Percentiles rank a stretch among this genome's conserved stretches.
phyloP scores from a whole-genome alignment of 805 yeast species.

The Pichia occidentalis region DNA sequence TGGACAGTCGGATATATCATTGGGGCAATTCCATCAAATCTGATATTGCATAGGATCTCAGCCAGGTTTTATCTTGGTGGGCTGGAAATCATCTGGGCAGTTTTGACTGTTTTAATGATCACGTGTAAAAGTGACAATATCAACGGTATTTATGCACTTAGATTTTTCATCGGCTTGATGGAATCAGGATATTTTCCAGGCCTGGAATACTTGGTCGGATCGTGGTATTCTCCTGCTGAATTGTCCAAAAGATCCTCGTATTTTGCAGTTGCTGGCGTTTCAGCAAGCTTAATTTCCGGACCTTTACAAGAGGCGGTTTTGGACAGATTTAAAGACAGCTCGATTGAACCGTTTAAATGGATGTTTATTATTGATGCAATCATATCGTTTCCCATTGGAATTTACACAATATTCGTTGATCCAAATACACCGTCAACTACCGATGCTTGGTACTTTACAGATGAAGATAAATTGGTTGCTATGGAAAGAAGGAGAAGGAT shows the following conservation, averaged over 20 bases:
- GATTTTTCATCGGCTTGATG: slow-evolving; percentile 59
- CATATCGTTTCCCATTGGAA: slow-evolving; percentile 50
- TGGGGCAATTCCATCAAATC: slow-evolving; percentile 44
- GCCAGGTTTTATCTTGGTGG: slow-evolving; percentile 41
- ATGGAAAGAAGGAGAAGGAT: slow-evolving; percentile 37
- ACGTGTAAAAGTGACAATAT: slow-evolving; percentile 14
- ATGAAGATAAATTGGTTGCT: slow-evolving; percentile 36
- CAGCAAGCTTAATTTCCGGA: slow-evolving; percentile 56
- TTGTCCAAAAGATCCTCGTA: slow-evolving; percentile 52
- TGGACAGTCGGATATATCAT: slow-evolving; percentile 47
- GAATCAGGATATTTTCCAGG: slow-evolving; percentile 63
- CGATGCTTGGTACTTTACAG: slow-evolving; percentile 20
- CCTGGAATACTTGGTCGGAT: slow-evolving; percentile 50
- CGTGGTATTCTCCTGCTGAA: slow-evolving; percentile 50
- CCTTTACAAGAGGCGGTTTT: slow-evolving; percentile 54
- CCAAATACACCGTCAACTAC: slow-evolving; percentile 56
- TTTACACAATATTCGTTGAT: slow-evolving; percentile 46
- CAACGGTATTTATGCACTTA: slow-evolving; percentile 45
- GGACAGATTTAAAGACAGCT: slow-evolving; percentile 38
- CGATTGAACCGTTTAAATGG: slow-evolving; percentile 58
- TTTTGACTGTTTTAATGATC: slow-evolving; percentile 7
- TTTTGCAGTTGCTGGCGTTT: slow-evolving; percentile 50
- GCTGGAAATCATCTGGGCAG: slow-evolving; percentile 25
- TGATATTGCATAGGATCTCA: slow-evolving; percentile 33
- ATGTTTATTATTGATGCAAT: slow-evolving; percentile 57